Base-by-base conservation (phyloP, 441 rosid species). In the Melastoma candidum region DNA sequence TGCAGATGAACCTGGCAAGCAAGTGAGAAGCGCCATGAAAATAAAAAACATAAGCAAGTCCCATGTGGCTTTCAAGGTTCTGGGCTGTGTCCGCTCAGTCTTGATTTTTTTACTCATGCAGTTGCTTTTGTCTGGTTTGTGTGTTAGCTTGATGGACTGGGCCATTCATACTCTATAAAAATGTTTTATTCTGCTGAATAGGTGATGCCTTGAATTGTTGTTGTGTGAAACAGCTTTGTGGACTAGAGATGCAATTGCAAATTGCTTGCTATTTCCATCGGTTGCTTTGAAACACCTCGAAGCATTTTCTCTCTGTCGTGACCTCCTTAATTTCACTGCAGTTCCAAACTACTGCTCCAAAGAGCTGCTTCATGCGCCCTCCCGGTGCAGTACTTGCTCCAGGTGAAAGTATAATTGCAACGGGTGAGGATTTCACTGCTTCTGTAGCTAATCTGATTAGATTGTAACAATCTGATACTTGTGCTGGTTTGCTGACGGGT, bases 281-380 rank as follows among this genome's bases (percentile, higher is more conserved):
- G 32, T n/a, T 50, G 9, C 27, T 17, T 2, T 41, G 47, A 11
- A 9, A 26, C 44, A 7, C 6, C 41, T 9, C 41, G 25, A 39
- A 58, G 61, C 44, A 48, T 41, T 39, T 27, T 47, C 53, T 17
- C 22, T 22, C 51, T 26, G 4, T 53, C 24, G 6, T 55, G 12
- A 27, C 17, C 5, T 51, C 46, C 36, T 48, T 47, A 13, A 2
- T 53, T 36, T 24, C 61, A 3, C 41, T 41, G 57, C 11, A 81
- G 93, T 84, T 84, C 72, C 88, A 81, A 76, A 84, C 93, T 27
- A 84, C 93, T 58, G 84, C 84, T 44, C 93, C 93, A 45, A 84
- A 84, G 71, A 81, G 93, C 55, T 81, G 93, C 56, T 84, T 74
- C 64, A 82, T 84, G 93, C 80, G 88, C 22, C 88, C 88, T 60